Conservation (phyloP, 345 rosid species). For the Melaleuca quinquenervia region DNA sequence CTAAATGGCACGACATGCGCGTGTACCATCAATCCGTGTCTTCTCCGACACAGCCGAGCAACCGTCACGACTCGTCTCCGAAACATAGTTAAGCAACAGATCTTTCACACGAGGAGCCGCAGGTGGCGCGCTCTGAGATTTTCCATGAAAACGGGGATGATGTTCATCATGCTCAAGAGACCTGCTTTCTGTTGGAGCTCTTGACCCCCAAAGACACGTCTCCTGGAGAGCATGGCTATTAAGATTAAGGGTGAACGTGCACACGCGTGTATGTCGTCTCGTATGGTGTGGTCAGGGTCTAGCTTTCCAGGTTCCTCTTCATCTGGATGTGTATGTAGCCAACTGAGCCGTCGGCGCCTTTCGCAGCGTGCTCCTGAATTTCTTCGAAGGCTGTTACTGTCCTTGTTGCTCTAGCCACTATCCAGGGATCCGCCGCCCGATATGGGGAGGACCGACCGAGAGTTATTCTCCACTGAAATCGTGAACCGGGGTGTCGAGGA, state of each 20-base stretch:
- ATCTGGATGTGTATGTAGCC: no score
- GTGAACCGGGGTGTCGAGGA: constrained; percentile 26
- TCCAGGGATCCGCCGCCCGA: not conserved
- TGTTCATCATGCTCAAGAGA: not conserved
- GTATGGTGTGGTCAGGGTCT: not conserved
- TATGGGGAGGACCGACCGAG: not conserved
- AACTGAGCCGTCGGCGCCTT: no score
- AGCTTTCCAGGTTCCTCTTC: no score
- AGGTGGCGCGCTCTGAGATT: not conserved
- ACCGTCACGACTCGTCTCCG: not conserved
- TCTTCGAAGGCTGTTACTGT: not conserved
- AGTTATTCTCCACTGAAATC: constrained; percentile 30
- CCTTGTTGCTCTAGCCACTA: not conserved
- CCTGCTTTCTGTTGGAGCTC: not conserved
- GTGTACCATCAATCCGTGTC: not conserved
- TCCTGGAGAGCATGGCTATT: not conserved
- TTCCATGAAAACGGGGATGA: not conserved
- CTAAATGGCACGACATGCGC: not conserved
- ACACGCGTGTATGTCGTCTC: not conserved
- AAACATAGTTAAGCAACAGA: no score
- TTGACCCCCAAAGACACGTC: not conserved
- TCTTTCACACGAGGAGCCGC: not conserved
- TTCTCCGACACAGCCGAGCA: not conserved
- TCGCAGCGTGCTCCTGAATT: not conserved
- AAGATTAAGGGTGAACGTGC: not conserved